A percentile compares a stretch with the other conserved stretches of the same genome.
These are phyloP conservation scores for Teunomyces kruisii DNA, from an alignment of 805 yeast genomes.

Conservation along the genomic window DNA sequence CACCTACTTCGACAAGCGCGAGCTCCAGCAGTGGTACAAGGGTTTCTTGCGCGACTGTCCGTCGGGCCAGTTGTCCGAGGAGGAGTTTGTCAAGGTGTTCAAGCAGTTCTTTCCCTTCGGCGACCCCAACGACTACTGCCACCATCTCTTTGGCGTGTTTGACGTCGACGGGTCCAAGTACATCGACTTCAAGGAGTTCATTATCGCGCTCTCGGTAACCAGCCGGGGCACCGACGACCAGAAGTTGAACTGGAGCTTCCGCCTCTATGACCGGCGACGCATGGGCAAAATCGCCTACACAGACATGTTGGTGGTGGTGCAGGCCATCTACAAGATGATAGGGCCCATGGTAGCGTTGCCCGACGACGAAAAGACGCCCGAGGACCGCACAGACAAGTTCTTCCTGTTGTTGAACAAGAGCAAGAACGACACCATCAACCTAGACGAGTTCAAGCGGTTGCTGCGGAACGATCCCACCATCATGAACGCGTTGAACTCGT, in stretches of 20 bases:
- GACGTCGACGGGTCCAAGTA: constrained; percentile 78
- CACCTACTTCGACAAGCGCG: constrained; percentile 90
- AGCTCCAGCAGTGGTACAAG: constrained; percentile 97
- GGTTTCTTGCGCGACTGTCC: constrained; percentile 96
- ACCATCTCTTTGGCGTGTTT: constrained; percentile 82
- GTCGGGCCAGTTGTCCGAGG: constrained; percentile 78
- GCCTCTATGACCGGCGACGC: constrained; percentile 77
- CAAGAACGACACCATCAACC: constrained; percentile 59
- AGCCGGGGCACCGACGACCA: constrained; percentile 84
- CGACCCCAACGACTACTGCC: constrained; percentile 89
- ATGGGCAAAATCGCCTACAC: constrained; percentile 74
- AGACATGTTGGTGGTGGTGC: constrained; percentile 78
- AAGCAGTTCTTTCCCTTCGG: constrained; percentile 98
- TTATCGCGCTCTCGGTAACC: constrained; percentile 81
- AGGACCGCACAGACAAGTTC: constrained; percentile 77
- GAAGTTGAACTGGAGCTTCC: constrained; percentile 86
- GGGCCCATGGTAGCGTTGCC: constrained; percentile 90
- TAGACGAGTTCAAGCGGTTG: constrained; percentile 82
- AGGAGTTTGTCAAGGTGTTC: constrained; percentile 88
- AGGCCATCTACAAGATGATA: constrained; percentile 89
- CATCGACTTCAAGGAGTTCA: constrained; percentile 90
- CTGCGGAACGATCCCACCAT: constrained; percentile 78
- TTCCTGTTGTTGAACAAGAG: constrained; percentile 74
- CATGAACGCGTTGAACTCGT: constrained; percentile 70
- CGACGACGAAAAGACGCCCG: constrained; percentile 91